Evolutionary conservation across 345 rosid genomes (phyloP), one percentile per base, ranked within the genome.

Genomic region (Pistacia vera): DNA sequence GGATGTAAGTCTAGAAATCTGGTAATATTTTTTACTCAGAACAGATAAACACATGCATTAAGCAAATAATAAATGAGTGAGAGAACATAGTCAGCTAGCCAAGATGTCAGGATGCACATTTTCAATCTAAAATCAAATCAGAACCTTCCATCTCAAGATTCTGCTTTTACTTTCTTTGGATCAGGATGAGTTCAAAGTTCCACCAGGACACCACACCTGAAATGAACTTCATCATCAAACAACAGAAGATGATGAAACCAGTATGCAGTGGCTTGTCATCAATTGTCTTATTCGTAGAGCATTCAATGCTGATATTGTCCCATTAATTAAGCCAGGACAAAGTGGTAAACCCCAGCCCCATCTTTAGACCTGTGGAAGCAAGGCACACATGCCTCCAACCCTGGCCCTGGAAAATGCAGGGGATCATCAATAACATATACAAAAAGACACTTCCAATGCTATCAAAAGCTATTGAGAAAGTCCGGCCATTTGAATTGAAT

Each of bases 371-470:
- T 84, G 84, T 78, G 77, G 85, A 82, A 85, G 81, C 84, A 86
- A 78, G 75, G 70, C 73, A 79, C 61, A 73, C 78, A 66, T 76
- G 81, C 80, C 85, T 75, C 77, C 84, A 76, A 85, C 80, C 70
- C 54, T 82, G 82, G 83, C 81, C 90, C 91, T 86, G 88, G 79
- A 87, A 89, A 83, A 88, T 82, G 76, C 75, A 87, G 67, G 81
- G 80, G 72, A 71, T 72, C 57, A 81, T 87, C 81, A 86, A 82
- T 84, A 80, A 73, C 46, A 66, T 36, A 74, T 75, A 64, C 72
- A 46, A 65, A 69, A 78, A 33, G 75, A 52, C 46, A 72, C 38
- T 64, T 72, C 66, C 77, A 68, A 68, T 41, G 59, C 54, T 58
- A 65, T 70, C 66, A 72, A 69, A 33, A 57, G 44, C 58, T 30